Percentiles rank a stretch among this genome's conserved stretches.
phyloP scores from a whole-genome alignment of 2,329 filamentous ascomycete genomes.

The Diplodia scrobiculata region DNA sequence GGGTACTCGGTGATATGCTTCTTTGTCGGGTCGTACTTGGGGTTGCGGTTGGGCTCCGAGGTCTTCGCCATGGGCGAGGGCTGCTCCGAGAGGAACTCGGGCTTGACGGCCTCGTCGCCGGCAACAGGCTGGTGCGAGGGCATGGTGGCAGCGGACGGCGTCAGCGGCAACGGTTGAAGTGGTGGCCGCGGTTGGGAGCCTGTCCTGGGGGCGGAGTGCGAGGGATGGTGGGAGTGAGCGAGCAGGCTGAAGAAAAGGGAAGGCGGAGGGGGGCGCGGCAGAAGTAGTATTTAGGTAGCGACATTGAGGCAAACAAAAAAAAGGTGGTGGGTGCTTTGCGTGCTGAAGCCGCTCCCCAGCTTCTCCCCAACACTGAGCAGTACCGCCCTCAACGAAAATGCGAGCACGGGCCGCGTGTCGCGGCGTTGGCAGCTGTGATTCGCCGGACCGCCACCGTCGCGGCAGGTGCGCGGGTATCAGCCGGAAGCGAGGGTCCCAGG shows the following conservation, averaged over 20 bases:
- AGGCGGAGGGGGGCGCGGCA: constrained; percentile 38
- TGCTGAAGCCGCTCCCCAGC: constrained; percentile 22
- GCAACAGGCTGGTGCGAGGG: constrained; percentile 56
- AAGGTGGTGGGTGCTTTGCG: constrained; percentile 11
- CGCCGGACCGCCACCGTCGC: constrained; percentile 9
- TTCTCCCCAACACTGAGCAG: constrained; percentile 27
- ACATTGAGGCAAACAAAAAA: constrained; percentile 20
- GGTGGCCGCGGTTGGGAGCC: constrained; percentile 3
- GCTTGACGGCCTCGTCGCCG: constrained; percentile 53
- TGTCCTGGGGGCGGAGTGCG: neutral
- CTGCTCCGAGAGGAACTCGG: constrained; percentile 50
- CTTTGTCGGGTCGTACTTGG: constrained; percentile 66
- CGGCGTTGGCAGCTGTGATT: neutral
- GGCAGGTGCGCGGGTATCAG: constrained; percentile 17
- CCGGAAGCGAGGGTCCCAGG: constrained; percentile 15
- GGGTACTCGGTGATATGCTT: constrained; percentile 78
- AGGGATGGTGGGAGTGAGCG: constrained; percentile 1
- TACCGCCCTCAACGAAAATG: constrained; percentile 28
- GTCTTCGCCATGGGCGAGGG: constrained; percentile 53
- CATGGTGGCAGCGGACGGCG: constrained; percentile 44
- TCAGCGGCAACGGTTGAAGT: constrained; percentile 12
- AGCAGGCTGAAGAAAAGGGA: constrained; percentile 32
- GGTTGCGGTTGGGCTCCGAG: constrained; percentile 56
- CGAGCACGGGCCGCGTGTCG: constrained; percentile 24
- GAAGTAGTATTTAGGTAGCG: constrained; percentile 10